Base-by-base conservation (phyloP, 2,329 filamentous ascomycete species). In the Nothophoma quercina region DNA sequence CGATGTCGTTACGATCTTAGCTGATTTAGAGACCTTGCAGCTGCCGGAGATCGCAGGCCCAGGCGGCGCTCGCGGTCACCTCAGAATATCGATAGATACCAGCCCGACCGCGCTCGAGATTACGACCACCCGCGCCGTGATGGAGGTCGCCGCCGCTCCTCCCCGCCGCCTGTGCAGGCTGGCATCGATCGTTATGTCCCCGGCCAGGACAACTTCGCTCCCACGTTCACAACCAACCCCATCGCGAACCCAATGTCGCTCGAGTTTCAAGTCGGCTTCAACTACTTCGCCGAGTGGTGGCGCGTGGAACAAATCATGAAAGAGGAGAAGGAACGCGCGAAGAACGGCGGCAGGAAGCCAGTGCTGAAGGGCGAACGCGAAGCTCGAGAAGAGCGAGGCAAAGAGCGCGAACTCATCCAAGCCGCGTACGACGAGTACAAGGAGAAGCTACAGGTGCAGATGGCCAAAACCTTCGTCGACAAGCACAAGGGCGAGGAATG, bases 401-500 rank as follows among this genome's bases (percentile, higher is more conserved):
- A 88, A 69, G 90, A 93, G 73, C 88, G 91, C 71, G 85, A 85
- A 42, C 88, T 85, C 73, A 93, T 93, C 18, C 90, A 93, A 63
- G 79, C 80, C 18, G 85, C 85, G 3, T 88, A 88, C 55, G 85
- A 88, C 64, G 73, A 80, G 32, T 88, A 88, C 77, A 88, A 88
- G 69, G 82, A 84, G 63, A 85, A 86, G 53, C 76, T 87, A 9
- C 85, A 87, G 62, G 77, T 85, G 28, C 83, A 84, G 61, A 93
- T 96, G 88, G 93, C 95, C 0, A 87, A 92, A 60, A 81, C 85
- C 1, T 99, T 99, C 71, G 95, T 99, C 33, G 85, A 88, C 41
- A 89, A 92, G 64, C 95, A 99, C 76, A 96, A 96, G 72, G 87
- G 87, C 34, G 95, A 99, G 73, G 93, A 99, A 71, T 99, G 95